A percentile compares a stretch with the other conserved stretches of the same genome.
phyloP scores from a whole-genome alignment of 2,329 filamentous ascomycete species.

The Colletotrichum tabaci region DNA sequence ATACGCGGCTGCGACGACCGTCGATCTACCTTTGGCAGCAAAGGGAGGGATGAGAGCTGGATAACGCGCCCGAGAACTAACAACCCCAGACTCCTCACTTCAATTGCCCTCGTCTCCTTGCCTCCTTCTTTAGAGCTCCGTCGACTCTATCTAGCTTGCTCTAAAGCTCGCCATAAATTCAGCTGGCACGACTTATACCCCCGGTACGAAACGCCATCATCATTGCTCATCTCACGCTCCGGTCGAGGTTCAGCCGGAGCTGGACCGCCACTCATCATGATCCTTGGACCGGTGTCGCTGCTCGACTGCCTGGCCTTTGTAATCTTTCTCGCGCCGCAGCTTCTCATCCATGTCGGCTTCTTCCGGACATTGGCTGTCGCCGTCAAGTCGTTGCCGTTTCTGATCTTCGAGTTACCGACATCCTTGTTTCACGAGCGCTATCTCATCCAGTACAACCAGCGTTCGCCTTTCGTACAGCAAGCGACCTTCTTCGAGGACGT shows the following conservation, averaged over 20 bases:
- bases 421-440: constrained; percentile 72
- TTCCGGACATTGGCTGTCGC: constrained; percentile 71
- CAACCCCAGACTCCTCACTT: not conserved
- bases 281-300: constrained; percentile 81
- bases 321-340: constrained; percentile 78
- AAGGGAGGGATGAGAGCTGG: constrained; percentile 27
- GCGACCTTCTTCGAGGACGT: constrained; percentile 84
- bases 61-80: not conserved
- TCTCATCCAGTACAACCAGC: constrained; percentile 58
- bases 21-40: constrained; percentile 11
- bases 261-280: constrained; percentile 66
- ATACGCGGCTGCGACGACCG: constrained; percentile 7
- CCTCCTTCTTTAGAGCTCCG: not conserved
- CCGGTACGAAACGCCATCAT: not conserved
- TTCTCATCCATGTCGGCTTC: constrained; percentile 78
- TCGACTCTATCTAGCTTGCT: not conserved
- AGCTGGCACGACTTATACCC: not conserved
- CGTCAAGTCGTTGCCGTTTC: constrained; percentile 76
- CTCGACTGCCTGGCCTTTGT: constrained; percentile 83
- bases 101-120: not conserved
- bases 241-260: not conserved
- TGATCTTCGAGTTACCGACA: constrained; percentile 73
- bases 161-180: constrained; percentile 9
- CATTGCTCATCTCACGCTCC: not conserved
- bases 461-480: constrained; percentile 71